Base-by-base conservation (phyloP, 2,329 filamentous ascomycete species). In the Blastomyces emzantsi region DNA sequence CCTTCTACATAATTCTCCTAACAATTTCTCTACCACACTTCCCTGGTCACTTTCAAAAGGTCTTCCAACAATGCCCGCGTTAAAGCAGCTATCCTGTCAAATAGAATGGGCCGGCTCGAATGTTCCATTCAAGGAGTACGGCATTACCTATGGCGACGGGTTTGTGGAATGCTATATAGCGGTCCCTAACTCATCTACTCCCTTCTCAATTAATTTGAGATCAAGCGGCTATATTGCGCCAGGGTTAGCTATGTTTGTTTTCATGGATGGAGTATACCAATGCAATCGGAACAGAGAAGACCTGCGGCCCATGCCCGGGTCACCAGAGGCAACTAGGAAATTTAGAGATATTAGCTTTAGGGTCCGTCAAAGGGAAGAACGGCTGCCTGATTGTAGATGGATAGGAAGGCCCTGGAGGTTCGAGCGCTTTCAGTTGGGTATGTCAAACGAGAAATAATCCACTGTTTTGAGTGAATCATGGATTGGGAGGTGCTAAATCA, bases 251-350 rank as follows among this genome's bases (percentile, higher is more conserved):
- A 79, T 82, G 70, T 82, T 81, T 65, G 81, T 85, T 33, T 85
- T 79, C 73, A 83, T 84, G 51, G 83, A 85, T 67, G 83, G 83
- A 22, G 71, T 80, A 6, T 84, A 84, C 65, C 82, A 85, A 68
- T 83, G 81, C 72, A 85, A 85, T 65, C 81, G 83, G 63, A 82
- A 82, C 69, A 74, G 78, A 49, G 73, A 76, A 49, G 72, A 77
- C 45, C 67, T 84, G 33, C 36, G 51, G 22, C 33, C n/a, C 4
- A 45, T 49, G 17, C 65, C 61, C 8, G 66, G 66, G 59, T 45
- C 67, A 47, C 64, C 65, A 4, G 67, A 62, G 9, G 69, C 71
- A 9, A 69, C 71, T 25, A 67, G 68, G 33, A 69, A 70, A 6
- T 70, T 74, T 58, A 73, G 75, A 30, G 69, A 80, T 54, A 72